Percentiles rank a stretch among this genome's conserved stretches.
Evolutionary conservation across 306 rosid species (phyloP).

Genomic region (Purshia tridentata): DNA sequence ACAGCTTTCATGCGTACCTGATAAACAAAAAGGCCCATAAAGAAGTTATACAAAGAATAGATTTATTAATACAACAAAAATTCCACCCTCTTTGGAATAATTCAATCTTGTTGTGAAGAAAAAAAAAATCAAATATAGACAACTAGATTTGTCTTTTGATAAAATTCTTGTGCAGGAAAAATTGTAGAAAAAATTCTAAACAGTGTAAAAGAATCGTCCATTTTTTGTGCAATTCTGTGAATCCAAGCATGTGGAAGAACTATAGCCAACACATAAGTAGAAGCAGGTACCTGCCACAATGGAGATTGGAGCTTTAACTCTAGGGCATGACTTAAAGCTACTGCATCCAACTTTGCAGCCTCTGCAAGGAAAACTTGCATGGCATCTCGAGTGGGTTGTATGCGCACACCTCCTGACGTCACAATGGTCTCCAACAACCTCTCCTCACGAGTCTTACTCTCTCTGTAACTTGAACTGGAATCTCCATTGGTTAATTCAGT

Average conservation of each 20-base stretch:
- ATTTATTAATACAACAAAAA: background rate
- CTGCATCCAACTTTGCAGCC: constrained; percentile 81
- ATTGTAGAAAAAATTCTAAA: background rate
- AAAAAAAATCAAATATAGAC: background rate
- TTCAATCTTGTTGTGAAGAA: background rate
- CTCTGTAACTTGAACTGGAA: constrained; percentile 54
- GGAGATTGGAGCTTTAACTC: constrained; percentile 89
- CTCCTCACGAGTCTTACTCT: constrained; percentile 75
- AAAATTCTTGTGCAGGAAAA: background rate
- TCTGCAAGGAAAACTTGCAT: constrained; percentile 75
- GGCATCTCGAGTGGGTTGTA: constrained; percentile 98
- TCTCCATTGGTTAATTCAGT: constrained; percentile 56
- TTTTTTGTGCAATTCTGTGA: background rate
- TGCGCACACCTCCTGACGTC: constrained; percentile 89
- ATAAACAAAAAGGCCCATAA: constrained; percentile 21
- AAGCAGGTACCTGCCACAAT: constrained; percentile 81
- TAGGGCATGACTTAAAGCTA: constrained; percentile 69
- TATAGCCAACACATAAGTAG: constrained; percentile 21
- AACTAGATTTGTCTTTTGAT: background rate
- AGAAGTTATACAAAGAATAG: background rate
- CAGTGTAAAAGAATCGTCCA: background rate
- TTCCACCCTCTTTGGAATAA: background rate
- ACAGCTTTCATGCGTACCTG: constrained; percentile 99
- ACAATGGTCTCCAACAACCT: constrained; percentile 93
- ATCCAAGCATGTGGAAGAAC: background rate